These are phyloP conservation scores for Ceratobasidium sp. DNA, from an alignment of 1,284 basidiomycete species.

Conservation along the genomic window DNA sequence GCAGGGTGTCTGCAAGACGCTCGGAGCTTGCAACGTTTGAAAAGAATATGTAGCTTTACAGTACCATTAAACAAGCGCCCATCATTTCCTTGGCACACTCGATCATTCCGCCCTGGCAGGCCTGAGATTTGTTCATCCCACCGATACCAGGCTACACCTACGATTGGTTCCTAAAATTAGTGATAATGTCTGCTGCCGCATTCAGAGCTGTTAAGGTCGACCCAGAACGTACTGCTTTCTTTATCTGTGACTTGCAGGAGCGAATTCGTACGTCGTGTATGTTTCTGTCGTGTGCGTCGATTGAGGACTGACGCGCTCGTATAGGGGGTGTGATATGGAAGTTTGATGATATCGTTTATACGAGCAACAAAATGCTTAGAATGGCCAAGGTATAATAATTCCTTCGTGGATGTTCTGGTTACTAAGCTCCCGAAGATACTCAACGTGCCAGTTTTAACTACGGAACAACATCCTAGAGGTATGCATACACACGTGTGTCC, in stretches of 20 bases:
- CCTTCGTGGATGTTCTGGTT: background rate
- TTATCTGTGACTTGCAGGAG: conserved; percentile 45
- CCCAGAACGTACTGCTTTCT: conserved; percentile 43
- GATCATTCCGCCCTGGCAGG: background rate
- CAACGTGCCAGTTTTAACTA: conserved; percentile 43
- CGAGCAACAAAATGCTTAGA: conserved; percentile 43
- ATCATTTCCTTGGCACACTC: conserved; percentile 1
- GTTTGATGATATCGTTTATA: conserved; percentile 42
- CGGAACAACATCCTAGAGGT: conserved; percentile 45
- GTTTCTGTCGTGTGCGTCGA: conserved; percentile 7
- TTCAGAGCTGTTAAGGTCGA: conserved; percentile 29
- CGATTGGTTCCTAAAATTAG: background rate
- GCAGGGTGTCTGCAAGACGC: background rate
- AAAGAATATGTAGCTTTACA: background rate
- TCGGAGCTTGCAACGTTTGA: background rate
- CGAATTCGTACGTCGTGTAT: conserved; percentile 44
- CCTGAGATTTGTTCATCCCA: background rate
- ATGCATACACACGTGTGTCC: background rate
- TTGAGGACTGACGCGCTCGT: background rate
- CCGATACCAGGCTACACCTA: background rate
- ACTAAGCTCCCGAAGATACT: conserved; percentile 32
- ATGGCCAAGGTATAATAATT: conserved; percentile 34
- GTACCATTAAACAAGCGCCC: conserved; percentile 2
- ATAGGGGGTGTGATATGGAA: conserved; percentile 42
- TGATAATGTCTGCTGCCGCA: conserved; percentile 4